These are phyloP conservation scores for Ustilaginoidea virens DNA, from an alignment of 2,329 filamentous ascomycete genomes.

Conservation along the genomic window DNA sequence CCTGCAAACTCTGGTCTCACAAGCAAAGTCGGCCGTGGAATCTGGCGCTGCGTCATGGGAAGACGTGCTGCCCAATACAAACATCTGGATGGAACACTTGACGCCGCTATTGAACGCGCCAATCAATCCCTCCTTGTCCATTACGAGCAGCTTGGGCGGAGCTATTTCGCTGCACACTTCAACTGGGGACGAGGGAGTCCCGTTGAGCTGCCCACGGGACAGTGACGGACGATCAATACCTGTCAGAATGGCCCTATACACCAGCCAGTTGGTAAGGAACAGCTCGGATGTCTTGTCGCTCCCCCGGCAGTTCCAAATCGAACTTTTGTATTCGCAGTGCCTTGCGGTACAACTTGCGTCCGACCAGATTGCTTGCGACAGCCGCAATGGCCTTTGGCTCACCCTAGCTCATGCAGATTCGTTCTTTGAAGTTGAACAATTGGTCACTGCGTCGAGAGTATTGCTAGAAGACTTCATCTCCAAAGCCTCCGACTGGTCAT, in stretches of 20 bases:
- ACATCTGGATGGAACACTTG: slow-evolving; percentile 53
- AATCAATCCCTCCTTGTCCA: slow-evolving; percentile 49
- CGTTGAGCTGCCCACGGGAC: too few relatives aligned
- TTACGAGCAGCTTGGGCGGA: slow-evolving; percentile 60
- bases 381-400: slow-evolving; percentile 30
- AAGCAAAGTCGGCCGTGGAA: slow-evolving; percentile 19
- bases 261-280: slow-evolving; percentile 37
- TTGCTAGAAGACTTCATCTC: slow-evolving; percentile 19
- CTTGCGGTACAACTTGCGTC: slow-evolving; percentile 34
- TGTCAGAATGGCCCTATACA: slow-evolving; percentile 61
- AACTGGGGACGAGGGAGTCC: too few relatives aligned
- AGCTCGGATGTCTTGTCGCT: slow-evolving; percentile 23
- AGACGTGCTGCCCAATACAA: slow-evolving; percentile 45
- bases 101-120: slow-evolving; percentile 29
- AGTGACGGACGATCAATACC: slow-evolving; percentile 55
- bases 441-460: slow-evolving; percentile 25
- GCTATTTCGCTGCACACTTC: slow-evolving; percentile 44
- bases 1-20: slow-evolving; percentile 36
- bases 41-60: slow-evolving; percentile 14
- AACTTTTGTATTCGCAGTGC: slow-evolving; percentile 35
- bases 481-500: slow-evolving; percentile 22
- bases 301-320: slow-evolving; percentile 26
- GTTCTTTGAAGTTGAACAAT: slow-evolving; percentile 24
- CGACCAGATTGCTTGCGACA: slow-evolving; percentile 35
- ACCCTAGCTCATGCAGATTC: slow-evolving; percentile 20